Evolutionary conservation across 2,329 filamentous ascomycete species (phyloP).

Genomic region (Alternaria atra): DNA sequence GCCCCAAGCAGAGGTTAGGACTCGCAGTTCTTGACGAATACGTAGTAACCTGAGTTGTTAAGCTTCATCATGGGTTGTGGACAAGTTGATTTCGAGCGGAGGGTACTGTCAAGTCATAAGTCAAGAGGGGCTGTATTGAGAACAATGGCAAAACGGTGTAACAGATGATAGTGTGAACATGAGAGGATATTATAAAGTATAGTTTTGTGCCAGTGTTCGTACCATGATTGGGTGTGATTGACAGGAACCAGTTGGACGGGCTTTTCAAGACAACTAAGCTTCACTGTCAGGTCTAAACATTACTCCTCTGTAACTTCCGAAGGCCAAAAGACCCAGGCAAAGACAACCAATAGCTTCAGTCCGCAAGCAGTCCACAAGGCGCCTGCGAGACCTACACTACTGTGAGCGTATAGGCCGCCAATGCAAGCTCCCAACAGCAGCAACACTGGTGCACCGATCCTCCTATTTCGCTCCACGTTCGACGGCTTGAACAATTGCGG

Average conservation of each 20-base stretch:
- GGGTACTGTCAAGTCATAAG: not conserved
- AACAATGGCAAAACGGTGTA: not conserved
- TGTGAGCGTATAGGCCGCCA: constrained; percentile 65
- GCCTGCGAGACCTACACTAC: constrained; percentile 60
- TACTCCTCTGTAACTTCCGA: constrained; percentile 34
- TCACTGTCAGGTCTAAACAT: not conserved
- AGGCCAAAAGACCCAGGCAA: constrained; percentile 55
- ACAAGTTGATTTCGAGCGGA: not conserved
- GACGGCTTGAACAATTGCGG: constrained; percentile 57
- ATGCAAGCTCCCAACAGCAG: constrained; percentile 64
- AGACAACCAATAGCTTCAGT: constrained; percentile 51
- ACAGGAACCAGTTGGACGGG: not conserved
- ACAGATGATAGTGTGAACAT: not conserved
- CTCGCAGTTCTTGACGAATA: not conserved
- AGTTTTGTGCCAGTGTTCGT: not conserved
- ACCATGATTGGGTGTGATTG: not conserved
- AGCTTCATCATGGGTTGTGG: not conserved
- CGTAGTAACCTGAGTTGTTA: not conserved
- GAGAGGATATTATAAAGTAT: not conserved
- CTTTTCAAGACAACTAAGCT: not conserved
- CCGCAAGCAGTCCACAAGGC: constrained; percentile 59
- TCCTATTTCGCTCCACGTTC: constrained; percentile 64
- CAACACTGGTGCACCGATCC: constrained; percentile 60
- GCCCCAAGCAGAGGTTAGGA: not conserved
- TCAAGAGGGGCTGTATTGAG: not conserved